Conservation (phyloP, 2,329 filamentous ascomycete genomes). For the Cercospora janseana region DNA sequence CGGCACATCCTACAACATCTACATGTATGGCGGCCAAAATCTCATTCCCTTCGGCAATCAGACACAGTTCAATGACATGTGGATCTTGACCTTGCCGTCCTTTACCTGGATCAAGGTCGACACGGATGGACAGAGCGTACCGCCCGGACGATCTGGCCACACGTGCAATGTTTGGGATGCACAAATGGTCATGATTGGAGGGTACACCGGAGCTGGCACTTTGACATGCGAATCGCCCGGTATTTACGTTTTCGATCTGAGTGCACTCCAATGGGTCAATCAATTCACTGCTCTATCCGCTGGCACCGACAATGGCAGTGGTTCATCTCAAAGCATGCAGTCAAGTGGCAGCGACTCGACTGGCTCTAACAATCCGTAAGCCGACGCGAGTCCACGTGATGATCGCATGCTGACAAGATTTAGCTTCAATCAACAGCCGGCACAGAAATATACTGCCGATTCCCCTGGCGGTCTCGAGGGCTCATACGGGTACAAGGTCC, state of each 20-base stretch:
- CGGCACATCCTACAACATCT: conserved; percentile 72
- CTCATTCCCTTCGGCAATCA: conserved; percentile 61
- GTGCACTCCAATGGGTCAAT: conserved; percentile 65
- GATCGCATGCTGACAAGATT: not conserved
- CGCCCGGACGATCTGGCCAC: conserved; percentile 67
- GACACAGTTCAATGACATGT: conserved; percentile 68
- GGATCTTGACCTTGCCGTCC: conserved; percentile 74
- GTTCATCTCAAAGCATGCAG: conserved; percentile 12
- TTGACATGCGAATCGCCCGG: conserved; percentile 66
- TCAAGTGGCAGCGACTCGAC: conserved; percentile 14
- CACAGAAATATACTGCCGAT: conserved; percentile 46
- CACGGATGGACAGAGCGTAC: conserved; percentile 44
- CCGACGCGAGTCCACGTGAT: not conserved
- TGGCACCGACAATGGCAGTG: conserved; percentile 36
- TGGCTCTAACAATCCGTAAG: conserved; percentile 23
- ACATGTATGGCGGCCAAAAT: conserved; percentile 76
- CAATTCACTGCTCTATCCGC: conserved; percentile 65
- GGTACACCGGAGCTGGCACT: conserved; percentile 58
- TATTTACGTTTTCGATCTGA: conserved; percentile 75
- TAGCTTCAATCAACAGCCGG: conserved; percentile 52
- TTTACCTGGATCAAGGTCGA: conserved; percentile 76
- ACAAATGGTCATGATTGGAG: conserved; percentile 77
- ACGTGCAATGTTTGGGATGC: conserved; percentile 75
- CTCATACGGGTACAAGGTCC: conserved; percentile 67
- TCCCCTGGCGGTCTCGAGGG: conserved; percentile 59